Percentiles rank a stretch among this genome's conserved stretches.
Evolutionary conservation across 2,329 filamentous ascomycete species (phyloP).

Genomic region (Neoscytalidium dimidiatum): DNA sequence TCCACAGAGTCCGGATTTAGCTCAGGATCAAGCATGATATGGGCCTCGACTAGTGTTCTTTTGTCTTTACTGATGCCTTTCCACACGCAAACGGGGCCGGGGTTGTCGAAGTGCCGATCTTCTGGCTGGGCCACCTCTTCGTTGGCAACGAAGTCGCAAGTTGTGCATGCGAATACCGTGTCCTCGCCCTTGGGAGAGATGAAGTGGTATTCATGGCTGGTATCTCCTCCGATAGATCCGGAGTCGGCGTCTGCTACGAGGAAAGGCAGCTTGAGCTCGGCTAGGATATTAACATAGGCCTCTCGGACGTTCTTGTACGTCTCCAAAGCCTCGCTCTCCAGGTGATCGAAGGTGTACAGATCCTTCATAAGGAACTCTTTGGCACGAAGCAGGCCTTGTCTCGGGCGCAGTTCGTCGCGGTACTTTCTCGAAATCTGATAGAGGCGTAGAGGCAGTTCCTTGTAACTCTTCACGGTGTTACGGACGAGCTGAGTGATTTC

Average conservation of each 20-base stretch:
- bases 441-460: conserved; percentile 78
- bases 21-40: conserved; percentile 44
- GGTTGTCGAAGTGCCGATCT: not conserved
- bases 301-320: conserved; percentile 76
- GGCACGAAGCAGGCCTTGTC: conserved; percentile 82
- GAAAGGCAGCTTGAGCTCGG: conserved; percentile 80
- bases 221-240: conserved; percentile 89
- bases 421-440: conserved; percentile 97
- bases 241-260: conserved; percentile 87
- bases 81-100: conserved; percentile 46
- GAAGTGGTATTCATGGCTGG: conserved; percentile 96
- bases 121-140: conserved; percentile 72
- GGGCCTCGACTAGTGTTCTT: conserved; percentile 65
- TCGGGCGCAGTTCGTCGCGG: conserved; percentile 84
- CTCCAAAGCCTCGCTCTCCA: conserved; percentile 65
- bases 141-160: conserved; percentile 78
- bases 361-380: conserved; percentile 98
- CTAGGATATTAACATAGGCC: conserved; percentile 76
- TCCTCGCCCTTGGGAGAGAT: conserved; percentile 81
- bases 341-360: conserved; percentile 89
- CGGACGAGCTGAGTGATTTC: conserved; percentile 86
- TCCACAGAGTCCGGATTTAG: conserved; percentile 34
- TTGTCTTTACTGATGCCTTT: conserved; percentile 68
- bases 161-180: conserved; percentile 71
- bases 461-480: conserved; percentile 75